Evolutionary conservation across 306 rosid species (phyloP).

Genomic region (Inga laurina): DNA sequence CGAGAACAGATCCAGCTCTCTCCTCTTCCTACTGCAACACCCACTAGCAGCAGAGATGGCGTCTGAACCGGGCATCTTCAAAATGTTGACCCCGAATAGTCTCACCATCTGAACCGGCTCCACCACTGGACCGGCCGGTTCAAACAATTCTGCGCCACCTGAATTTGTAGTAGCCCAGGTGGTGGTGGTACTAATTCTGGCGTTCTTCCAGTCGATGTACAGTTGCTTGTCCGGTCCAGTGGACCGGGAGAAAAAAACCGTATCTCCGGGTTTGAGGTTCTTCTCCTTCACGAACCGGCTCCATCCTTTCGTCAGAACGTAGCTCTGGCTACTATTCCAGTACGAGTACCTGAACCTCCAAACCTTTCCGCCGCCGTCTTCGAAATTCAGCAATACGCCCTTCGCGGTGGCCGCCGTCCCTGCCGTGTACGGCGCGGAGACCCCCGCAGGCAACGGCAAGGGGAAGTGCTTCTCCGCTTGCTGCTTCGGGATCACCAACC

Average conservation of each 20-base stretch:
- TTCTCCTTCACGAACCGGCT: constrained; percentile 97
- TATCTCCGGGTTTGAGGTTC: constrained; percentile 84
- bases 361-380: constrained; percentile 90
- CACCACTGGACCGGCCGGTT: constrained; percentile 50
- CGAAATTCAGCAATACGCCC: constrained; percentile 73
- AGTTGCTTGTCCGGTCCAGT: constrained; percentile 78
- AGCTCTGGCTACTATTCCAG: constrained; percentile 98
- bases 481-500: constrained; percentile 91
- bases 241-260: constrained; percentile 72
- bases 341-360: constrained; percentile 97
- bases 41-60: constrained; percentile 35
- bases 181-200: background rate
- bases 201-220: constrained; percentile 81
- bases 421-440: constrained; percentile 11
- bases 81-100: constrained; percentile 89
- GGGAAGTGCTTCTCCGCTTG: constrained; percentile 98
- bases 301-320: constrained; percentile 95
- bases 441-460: constrained; percentile 37
- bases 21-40: constrained; percentile 67
- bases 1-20: constrained; percentile 64
- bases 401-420: constrained; percentile 41
- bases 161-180: background rate
- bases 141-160: constrained; percentile 10
- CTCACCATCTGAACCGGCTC: constrained; percentile 79
- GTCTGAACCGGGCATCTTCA: constrained; percentile 55